Evolutionary conservation across 805 yeast species (phyloP).

Genomic region (Saccharomycopsis capsularis): DNA sequence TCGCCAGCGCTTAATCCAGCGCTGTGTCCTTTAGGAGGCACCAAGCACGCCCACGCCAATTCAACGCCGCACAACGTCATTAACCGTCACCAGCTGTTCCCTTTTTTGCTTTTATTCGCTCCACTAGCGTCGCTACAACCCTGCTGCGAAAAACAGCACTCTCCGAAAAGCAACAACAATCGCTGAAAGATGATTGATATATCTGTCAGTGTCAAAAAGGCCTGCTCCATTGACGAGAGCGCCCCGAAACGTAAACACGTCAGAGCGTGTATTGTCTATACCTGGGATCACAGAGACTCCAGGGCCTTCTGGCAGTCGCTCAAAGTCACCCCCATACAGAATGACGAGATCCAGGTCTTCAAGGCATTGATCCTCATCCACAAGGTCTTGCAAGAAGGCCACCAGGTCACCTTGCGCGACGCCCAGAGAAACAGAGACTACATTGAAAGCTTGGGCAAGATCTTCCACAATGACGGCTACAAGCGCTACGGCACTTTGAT

Average conservation of each 20-base stretch:
- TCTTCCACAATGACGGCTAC: slow-evolving; percentile 34
- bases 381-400: slow-evolving; percentile 97
- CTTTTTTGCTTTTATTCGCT: no score
- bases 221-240: slow-evolving; percentile 76
- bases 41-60: no score
- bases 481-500: slow-evolving; percentile 65
- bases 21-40: no score
- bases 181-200: slow-evolving; percentile 22
- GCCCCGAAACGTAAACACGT: slow-evolving; percentile 97
- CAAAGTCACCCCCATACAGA: slow-evolving; percentile 70
- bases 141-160: no score
- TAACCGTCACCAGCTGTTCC: no score
- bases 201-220: slow-evolving; percentile 60
- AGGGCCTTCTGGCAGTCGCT: slow-evolving; percentile 79
- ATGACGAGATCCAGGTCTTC: slow-evolving; percentile 77
- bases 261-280: slow-evolving; percentile 87
- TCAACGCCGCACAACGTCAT: no score
- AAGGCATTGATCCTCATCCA: slow-evolving; percentile 82
- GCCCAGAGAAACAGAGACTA: slow-evolving; percentile 75
- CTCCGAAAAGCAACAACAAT: background rate
- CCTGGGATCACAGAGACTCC: slow-evolving; percentile 91
- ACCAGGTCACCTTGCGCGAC: slow-evolving; percentile 71
- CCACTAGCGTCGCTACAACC: no score
- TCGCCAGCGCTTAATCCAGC: no score
- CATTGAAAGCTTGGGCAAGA: slow-evolving; percentile 64